Conservation (phyloP, 495 filamentous ascomycete genomes). For the Chaetomium tenue region DNA sequence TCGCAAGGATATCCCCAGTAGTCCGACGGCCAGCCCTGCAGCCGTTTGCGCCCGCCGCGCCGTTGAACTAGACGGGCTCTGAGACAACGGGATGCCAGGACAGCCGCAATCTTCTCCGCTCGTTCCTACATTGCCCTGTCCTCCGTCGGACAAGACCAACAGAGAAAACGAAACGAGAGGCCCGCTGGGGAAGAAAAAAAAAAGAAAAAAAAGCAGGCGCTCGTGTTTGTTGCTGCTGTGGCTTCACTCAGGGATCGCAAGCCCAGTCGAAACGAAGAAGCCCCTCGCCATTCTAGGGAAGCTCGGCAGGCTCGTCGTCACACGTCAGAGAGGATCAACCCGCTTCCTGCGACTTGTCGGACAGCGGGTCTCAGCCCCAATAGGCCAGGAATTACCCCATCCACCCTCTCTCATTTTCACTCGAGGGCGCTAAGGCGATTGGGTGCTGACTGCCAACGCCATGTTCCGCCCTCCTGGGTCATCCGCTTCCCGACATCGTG, state of each 20-base stretch:
- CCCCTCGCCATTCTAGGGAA: too few relatives aligned
- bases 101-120: background rate
- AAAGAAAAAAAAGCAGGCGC: too few relatives aligned
- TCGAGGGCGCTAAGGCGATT: background rate
- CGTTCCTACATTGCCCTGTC: background rate
- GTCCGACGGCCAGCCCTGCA: background rate
- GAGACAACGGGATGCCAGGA: background rate
- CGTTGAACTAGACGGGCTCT: background rate
- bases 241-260: background rate
- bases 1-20: slow-evolving; percentile 2
- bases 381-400: background rate
- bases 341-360: slow-evolving; percentile 5
- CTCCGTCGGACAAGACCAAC: background rate
- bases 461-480: slow-evolving; percentile 14
- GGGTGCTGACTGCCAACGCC: slow-evolving; percentile 21
- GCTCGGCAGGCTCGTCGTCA: background rate
- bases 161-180: too few relatives aligned
- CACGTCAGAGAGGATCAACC: background rate
- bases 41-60: background rate
- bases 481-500: background rate
- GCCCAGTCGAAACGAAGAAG: too few relatives aligned
- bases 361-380: slow-evolving; percentile 1
- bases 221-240: background rate
- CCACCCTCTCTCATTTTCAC: background rate
- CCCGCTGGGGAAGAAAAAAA: too few relatives aligned